phyloP scores from a whole-genome alignment of 106 monocot species.

The Agapanthus africanus region DNA sequence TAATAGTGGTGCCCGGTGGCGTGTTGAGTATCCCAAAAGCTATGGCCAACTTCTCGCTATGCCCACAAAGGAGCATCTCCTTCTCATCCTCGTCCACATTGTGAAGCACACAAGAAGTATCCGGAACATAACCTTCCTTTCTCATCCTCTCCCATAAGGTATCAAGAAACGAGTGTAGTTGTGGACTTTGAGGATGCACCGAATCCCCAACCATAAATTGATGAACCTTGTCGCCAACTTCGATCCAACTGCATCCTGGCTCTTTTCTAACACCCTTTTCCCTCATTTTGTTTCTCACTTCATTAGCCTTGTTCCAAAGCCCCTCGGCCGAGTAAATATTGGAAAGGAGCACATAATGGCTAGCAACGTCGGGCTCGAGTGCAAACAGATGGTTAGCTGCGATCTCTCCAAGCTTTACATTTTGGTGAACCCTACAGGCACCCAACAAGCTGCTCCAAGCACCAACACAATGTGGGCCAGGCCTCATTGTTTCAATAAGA shows the following conservation, averaged over 20 bases:
- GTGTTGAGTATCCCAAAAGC: conserved; percentile 62
- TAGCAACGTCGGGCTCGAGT: conserved; percentile 70
- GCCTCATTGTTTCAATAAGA: conserved; percentile 40
- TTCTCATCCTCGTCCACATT: conserved; percentile 32
- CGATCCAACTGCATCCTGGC: conserved; percentile 86
- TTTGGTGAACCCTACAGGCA: conserved; percentile 56
- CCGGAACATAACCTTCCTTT: conserved; percentile 33
- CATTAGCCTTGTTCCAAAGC: conserved; percentile 50
- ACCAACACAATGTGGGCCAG: conserved; percentile 27
- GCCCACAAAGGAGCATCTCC: conserved; percentile 63
- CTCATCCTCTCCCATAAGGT: conserved; percentile 35
- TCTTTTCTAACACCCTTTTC: conserved; percentile 68
- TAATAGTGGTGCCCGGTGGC: conserved; percentile 45
- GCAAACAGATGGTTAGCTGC: conserved; percentile 49
- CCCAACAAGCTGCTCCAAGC: conserved; percentile 90
- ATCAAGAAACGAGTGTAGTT: conserved; percentile 34
- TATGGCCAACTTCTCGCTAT: conserved; percentile 59
- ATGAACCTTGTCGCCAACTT: conserved; percentile 53
- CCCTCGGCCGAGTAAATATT: conserved; percentile 76
- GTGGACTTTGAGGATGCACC: conserved; percentile 27
- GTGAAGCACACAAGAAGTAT: conserved; percentile 38
- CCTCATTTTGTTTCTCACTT: conserved; percentile 69
- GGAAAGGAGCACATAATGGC: conserved; percentile 86
- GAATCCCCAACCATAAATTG: conserved; percentile 64
- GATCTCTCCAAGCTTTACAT: conserved; percentile 50